These are phyloP conservation scores for Eutrema heterophyllum DNA, from an alignment of 345 rosid genomes.

Conservation along the genomic window DNA sequence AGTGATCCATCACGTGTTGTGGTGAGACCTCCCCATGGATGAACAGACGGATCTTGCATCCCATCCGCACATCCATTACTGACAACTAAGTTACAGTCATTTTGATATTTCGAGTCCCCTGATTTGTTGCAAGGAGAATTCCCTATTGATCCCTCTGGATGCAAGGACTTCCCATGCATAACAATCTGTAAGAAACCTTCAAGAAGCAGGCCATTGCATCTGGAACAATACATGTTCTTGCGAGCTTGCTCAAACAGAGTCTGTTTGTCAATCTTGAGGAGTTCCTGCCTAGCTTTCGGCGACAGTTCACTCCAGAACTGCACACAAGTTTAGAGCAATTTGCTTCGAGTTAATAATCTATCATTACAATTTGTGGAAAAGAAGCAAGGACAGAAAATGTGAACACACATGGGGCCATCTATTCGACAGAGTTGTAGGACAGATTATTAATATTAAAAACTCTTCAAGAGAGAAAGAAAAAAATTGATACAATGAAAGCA, in stretches of 20 bases:
- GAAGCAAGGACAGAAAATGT: background rate
- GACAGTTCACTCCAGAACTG: conserved; percentile 86
- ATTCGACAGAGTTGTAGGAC: no score
- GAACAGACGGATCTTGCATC: conserved; percentile 81
- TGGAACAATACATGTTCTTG: conserved; percentile 89
- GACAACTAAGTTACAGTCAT: conserved; percentile 37
- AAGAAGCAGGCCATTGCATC: conserved; percentile 84
- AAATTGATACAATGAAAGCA: conserved; percentile 4
- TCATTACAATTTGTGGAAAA: background rate
- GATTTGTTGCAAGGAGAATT: conserved; percentile 35
- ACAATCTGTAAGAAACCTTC: conserved; percentile 93
- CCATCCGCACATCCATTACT: conserved; percentile 53
- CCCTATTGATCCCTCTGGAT: conserved; percentile 50
- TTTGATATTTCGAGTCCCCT: conserved; percentile 36
- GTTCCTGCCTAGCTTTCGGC: conserved; percentile 58
- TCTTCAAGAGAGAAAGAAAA: background rate
- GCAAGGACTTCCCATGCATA: conserved; percentile 77
- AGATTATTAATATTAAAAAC: background rate
- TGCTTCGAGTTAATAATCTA: background rate
- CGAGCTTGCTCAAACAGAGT: conserved; percentile 91
- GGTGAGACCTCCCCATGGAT: conserved; percentile 98
- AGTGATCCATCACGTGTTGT: conserved; percentile 79
- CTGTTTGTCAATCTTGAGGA: conserved; percentile 85
- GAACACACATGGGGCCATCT: background rate
- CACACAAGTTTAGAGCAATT: conserved; percentile 19